These are phyloP conservation scores for Pyrrhoderma noxium DNA, from an alignment of 1,284 basidiomycete genomes.

Conservation along the genomic window DNA sequence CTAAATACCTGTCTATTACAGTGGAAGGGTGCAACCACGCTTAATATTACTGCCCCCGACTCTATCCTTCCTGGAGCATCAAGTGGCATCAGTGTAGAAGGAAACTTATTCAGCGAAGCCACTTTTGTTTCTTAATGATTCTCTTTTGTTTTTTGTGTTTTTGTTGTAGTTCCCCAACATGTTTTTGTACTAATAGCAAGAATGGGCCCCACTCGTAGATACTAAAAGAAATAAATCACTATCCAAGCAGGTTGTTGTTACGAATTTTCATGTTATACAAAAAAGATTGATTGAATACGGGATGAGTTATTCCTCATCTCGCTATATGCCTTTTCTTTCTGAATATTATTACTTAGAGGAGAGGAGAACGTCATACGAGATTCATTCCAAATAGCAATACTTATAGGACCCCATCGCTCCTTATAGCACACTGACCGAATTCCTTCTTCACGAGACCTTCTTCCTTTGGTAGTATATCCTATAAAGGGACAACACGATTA, in stretches of 20 bases:
- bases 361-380: no score
- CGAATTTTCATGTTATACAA: no score
- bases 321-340: no score
- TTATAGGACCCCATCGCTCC: conserved; percentile 49
- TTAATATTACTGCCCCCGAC: conserved; percentile 63
- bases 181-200: no score
- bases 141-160: conserved; percentile 15
- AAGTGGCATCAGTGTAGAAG: conserved; percentile 53
- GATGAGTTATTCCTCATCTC: no score
- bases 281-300: no score
- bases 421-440: conserved; percentile 59
- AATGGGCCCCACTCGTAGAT: no score
- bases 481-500: neutral
- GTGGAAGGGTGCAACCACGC: conserved; percentile 75
- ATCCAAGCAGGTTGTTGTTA: no score
- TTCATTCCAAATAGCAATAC: no score
- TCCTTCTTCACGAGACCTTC: conserved; percentile 50
- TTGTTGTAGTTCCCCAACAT: no score
- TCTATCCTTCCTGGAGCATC: conserved; percentile 37
- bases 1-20: conserved; percentile 37
- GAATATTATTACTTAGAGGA: no score
- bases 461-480: conserved; percentile 60
- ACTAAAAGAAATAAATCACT: no score
- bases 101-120: conserved; percentile 79
- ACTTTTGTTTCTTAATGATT: conserved; percentile 72